These are phyloP conservation scores for Fusarium sp. DNA, from an alignment of 2,329 filamentous ascomycete genomes.

Conservation along the genomic window DNA sequence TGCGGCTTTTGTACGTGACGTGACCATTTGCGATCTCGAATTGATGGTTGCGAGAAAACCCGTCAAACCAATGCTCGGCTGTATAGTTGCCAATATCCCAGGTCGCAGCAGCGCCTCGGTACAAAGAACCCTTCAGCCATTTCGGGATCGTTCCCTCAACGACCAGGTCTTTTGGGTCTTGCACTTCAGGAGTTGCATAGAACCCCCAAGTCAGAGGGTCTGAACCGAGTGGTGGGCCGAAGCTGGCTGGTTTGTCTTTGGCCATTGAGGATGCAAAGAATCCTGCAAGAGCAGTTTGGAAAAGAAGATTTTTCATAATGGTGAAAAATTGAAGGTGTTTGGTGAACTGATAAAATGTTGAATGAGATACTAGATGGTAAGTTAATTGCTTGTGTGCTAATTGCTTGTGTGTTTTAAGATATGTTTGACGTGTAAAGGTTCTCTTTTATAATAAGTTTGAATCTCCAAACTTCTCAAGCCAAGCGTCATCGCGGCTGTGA, in stretches of 20 bases:
- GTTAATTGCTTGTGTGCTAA: neutral
- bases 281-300: neutral
- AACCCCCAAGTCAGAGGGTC: constrained; percentile 25
- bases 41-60: constrained; percentile 26
- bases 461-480: neutral
- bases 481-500: neutral
- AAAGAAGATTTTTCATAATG: neutral
- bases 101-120: constrained; percentile 20
- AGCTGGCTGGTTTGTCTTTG: neutral
- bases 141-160: constrained; percentile 19
- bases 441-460: neutral
- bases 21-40: constrained; percentile 24
- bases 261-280: neutral
- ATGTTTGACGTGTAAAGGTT: neutral
- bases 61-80: constrained; percentile 32
- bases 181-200: constrained; percentile 25
- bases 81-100: constrained; percentile 34
- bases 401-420: neutral
- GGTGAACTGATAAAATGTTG: neutral
- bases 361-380: neutral
- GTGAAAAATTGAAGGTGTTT: neutral
- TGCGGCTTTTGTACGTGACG: constrained; percentile 30
- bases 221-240: neutral
- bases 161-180: constrained; percentile 8
- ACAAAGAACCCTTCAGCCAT: constrained; percentile 30